Conservation (phyloP, 495 filamentous ascomycete species). For the Articulospora tetracladia region DNA sequence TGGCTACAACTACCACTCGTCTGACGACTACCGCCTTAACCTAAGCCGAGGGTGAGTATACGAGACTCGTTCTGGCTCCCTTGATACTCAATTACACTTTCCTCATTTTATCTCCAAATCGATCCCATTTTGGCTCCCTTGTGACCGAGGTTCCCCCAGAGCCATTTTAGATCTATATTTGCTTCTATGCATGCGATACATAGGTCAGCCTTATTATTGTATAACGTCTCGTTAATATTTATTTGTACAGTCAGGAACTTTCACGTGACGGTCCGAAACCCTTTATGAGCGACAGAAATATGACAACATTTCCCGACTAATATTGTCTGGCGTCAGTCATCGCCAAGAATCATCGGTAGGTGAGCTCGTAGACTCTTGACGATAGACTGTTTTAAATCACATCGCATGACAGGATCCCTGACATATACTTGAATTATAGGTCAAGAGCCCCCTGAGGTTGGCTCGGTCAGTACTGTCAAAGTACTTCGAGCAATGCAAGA, state of each 20-base stretch:
- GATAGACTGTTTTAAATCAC: neutral
- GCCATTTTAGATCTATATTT: constrained; percentile 8
- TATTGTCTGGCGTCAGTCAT: neutral
- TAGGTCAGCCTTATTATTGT: constrained; percentile 10
- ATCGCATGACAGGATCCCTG: neutral
- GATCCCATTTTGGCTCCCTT: constrained; percentile 9
- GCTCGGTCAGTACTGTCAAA: neutral
- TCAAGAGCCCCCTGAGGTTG: neutral
- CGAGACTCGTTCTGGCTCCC: neutral
- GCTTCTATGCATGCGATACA: neutral
- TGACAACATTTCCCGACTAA: neutral
- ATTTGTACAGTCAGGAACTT: neutral
- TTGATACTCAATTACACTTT: neutral
- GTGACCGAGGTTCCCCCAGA: constrained; percentile 6
- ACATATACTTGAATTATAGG: neutral
- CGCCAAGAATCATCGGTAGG: neutral
- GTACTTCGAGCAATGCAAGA: neutral
- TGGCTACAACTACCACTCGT: too few relatives aligned
- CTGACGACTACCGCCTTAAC: neutral
- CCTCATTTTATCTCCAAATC: neutral
- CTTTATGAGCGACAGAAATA: neutral
- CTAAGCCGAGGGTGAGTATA: too few relatives aligned
- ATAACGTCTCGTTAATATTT: constrained; percentile 21
- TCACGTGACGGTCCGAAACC: neutral
- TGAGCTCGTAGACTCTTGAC: neutral